Conservation (phyloP, 225 moss, liverwort and hornwort genomes). For the Ulota crispa region DNA sequence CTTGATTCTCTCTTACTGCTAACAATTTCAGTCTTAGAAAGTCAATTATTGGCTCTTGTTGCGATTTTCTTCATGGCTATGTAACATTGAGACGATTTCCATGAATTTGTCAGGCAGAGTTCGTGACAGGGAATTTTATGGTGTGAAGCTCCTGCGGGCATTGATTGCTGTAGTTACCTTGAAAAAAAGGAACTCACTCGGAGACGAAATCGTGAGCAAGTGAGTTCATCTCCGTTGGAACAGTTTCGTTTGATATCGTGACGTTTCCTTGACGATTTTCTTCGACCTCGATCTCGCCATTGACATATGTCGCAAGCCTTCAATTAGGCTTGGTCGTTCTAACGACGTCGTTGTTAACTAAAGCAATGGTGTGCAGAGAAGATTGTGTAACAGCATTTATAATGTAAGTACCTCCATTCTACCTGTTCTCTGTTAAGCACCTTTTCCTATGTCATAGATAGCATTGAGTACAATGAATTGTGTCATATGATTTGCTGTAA, state of each 20-base stretch:
- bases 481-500: neutral
- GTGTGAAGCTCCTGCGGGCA: neutral
- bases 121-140: neutral
- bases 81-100: neutral
- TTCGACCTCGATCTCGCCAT: neutral
- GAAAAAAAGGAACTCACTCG: neutral
- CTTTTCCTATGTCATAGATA: neutral
- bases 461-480: neutral
- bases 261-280: neutral
- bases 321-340: neutral
- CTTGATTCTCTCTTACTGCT: neutral
- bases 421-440: neutral
- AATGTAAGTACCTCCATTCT: conserved; percentile 2
- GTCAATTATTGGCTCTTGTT: neutral
- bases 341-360: neutral
- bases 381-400: neutral
- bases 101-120: neutral
- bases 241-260: neutral
- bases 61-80: neutral
- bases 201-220: neutral
- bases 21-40: no score
- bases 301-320: neutral
- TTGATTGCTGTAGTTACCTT: conserved; percentile 7
- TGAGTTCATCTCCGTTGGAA: neutral
- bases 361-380: conserved; percentile 2